Evolutionary conservation across 495 filamentous ascomycete species (phyloP).

Genomic region (Aspergillus affinis): DNA sequence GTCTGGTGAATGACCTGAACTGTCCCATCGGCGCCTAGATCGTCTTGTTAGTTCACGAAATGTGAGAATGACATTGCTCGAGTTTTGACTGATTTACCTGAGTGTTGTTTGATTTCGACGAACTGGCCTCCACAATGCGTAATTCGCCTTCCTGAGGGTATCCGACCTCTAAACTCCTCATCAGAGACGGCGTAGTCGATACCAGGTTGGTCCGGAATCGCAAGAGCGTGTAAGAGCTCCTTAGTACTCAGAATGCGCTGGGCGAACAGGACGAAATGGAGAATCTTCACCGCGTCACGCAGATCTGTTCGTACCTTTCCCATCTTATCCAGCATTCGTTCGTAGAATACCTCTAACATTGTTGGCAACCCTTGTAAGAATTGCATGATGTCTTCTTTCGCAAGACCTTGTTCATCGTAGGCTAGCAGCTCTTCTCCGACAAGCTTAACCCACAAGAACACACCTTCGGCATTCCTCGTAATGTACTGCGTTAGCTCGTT

Average conservation of each 20-base stretch:
- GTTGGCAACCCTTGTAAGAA: constrained; percentile 5
- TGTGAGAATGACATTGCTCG: background rate
- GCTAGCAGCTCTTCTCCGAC: constrained; percentile 4
- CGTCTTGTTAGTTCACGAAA: too few relatives aligned
- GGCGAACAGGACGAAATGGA: constrained; percentile 10
- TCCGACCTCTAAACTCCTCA: background rate
- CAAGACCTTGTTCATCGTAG: constrained; percentile 5
- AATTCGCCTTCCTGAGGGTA: background rate
- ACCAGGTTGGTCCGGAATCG: background rate
- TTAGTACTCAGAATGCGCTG: background rate
- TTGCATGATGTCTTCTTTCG: constrained; percentile 6
- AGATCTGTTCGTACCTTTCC: constrained; percentile 1
- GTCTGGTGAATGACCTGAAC: constrained; percentile 16
- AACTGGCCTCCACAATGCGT: constrained; percentile 10
- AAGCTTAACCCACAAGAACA: constrained; percentile 13
- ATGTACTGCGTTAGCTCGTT: background rate
- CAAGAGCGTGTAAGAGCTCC: constrained; percentile 10
- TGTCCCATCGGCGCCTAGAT: background rate
- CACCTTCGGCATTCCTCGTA: constrained; percentile 9
- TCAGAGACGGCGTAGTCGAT: background rate
- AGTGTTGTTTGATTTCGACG: constrained; percentile 4
- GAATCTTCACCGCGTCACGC: constrained; percentile 4
- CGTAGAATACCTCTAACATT: constrained; percentile 10
- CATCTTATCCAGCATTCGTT: constrained; percentile 4
- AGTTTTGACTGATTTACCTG: background rate